Percentiles rank a stretch among this genome's conserved stretches.
phyloP scores from a whole-genome alignment of 805 yeast genomes.

The Helenozyma baotianmanensis region DNA sequence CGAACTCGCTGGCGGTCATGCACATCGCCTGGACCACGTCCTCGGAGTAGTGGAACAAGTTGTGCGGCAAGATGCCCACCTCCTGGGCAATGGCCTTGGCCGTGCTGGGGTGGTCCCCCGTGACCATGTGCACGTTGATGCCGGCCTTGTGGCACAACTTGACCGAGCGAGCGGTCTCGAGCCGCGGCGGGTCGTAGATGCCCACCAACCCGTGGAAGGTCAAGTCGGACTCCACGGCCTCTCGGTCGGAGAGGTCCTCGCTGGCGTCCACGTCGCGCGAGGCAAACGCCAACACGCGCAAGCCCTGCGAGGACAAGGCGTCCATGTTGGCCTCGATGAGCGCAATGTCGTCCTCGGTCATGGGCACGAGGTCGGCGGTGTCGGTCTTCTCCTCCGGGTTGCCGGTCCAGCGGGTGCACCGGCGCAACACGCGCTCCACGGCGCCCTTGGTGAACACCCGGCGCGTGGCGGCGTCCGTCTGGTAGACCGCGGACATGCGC shows the following conservation, averaged over 20 bases:
- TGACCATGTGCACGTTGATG: constrained; percentile 19
- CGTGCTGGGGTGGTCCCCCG: constrained; percentile 19
- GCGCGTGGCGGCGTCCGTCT: constrained; percentile 8
- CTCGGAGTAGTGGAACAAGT: constrained; percentile 50
- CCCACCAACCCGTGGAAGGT: constrained; percentile 18
- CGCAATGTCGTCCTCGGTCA: constrained; percentile 14
- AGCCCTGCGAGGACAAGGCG: constrained; percentile 16
- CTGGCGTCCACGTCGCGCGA: constrained; percentile 10
- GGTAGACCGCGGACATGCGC: constrained; percentile 16
- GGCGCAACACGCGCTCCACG: constrained; percentile 15
- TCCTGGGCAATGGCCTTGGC: constrained; percentile 20
- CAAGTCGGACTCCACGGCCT: constrained; percentile 15
- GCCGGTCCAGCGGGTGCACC: constrained; percentile 17
- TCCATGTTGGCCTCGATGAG: constrained; percentile 16
- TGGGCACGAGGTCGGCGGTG: constrained; percentile 8
- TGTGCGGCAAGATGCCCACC: constrained; percentile 26
- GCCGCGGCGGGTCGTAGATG: constrained; percentile 19
- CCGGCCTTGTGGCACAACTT: constrained; percentile 18
- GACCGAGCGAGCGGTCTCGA: constrained; percentile 17
- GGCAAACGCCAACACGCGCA: constrained; percentile 19
- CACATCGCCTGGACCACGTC: constrained; percentile 63
- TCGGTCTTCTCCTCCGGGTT: constrained; percentile 16
- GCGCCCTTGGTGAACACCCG: constrained; percentile 19
- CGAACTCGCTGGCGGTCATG: constrained; percentile 73
- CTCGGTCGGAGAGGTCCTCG: constrained; percentile 15